These are phyloP conservation scores for Amaranthus palmeri DNA, from an alignment of 148 eudicot genomes.

Conservation along the genomic window DNA sequence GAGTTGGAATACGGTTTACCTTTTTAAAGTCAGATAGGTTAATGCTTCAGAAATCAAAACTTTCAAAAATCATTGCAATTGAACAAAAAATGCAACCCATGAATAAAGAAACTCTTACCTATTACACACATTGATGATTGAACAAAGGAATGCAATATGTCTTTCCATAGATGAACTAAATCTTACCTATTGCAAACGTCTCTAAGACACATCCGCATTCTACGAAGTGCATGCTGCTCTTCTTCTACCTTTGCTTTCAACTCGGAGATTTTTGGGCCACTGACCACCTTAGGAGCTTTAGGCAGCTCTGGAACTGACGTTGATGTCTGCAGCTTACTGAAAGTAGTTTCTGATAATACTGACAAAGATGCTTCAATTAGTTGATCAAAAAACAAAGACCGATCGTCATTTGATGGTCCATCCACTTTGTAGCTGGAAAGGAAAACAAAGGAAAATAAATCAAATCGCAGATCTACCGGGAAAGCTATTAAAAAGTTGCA, in stretches of 20 bases:
- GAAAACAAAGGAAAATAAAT: conserved; percentile 12
- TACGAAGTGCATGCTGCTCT: conserved; percentile 93
- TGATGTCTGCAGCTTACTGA: conserved; percentile 33
- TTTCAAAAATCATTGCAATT: background rate
- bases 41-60: background rate
- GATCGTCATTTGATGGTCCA: conserved; percentile 68
- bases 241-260: conserved; percentile 91
- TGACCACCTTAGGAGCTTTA: conserved; percentile 80
- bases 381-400: conserved; percentile 71
- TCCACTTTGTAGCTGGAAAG: conserved; percentile 52
- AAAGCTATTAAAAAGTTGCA: background rate
- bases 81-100: no score
- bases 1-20: no score
- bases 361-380: conserved; percentile 81
- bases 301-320: conserved; percentile 64
- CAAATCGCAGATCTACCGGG: conserved; percentile 2
- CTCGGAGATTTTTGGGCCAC: conserved; percentile 85
- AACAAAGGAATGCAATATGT: background rate
- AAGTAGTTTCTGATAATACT: conserved; percentile 45
- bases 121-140: background rate
- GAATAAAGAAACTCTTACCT: no score
- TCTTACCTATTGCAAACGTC: conserved; percentile 95
- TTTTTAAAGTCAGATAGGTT: no score
- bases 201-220: conserved; percentile 96
- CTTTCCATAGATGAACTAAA: background rate